A percentile compares a stretch with the other conserved stretches of the same genome.
Conservation (phyloP, 805 yeast genomes). For the Metschnikowia noctiluminum region DNA sequence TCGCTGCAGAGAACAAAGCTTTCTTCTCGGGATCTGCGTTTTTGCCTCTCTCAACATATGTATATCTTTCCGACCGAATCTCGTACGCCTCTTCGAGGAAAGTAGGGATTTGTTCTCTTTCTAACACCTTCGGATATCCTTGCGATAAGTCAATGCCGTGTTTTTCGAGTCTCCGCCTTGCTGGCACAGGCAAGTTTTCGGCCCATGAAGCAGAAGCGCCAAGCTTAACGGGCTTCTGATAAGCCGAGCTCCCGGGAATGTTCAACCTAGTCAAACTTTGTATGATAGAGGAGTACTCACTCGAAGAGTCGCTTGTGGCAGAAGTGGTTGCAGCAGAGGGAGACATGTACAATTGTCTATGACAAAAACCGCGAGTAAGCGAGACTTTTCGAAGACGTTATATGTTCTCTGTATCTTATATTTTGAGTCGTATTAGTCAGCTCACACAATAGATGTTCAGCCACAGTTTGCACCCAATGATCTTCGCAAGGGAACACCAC, state of each 20-base stretch:
- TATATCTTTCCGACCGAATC: conserved; percentile 19
- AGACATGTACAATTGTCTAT: too few species aligned
- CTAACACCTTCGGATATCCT: conserved; percentile 24
- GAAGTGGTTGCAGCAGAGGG: too few species aligned
- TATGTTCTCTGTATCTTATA: too few species aligned
- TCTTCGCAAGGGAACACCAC: background rate
- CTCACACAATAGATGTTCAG: background rate
- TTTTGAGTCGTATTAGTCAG: background rate
- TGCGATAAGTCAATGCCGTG: conserved; percentile 21
- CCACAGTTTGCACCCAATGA: conserved; percentile 3
- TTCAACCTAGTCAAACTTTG: conserved; percentile 1
- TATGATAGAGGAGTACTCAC: conserved; percentile 1
- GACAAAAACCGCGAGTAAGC: background rate
- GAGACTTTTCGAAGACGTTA: background rate
- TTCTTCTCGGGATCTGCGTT: conserved; percentile 27
- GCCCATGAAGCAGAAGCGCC: conserved; percentile 7
- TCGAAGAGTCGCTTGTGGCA: background rate
- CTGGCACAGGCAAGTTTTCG: conserved; percentile 16
- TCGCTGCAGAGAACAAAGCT: conserved; percentile 27
- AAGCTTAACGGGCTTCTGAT: conserved; percentile 1
- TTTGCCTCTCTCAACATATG: conserved; percentile 22
- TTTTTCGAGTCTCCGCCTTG: conserved; percentile 20
- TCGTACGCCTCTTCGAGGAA: conserved; percentile 22
- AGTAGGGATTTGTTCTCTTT: conserved; percentile 18
- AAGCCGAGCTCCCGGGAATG: conserved; percentile 1